These are phyloP conservation scores for Oidiodendron maius DNA, from an alignment of 495 filamentous ascomycete genomes.

Conservation along the genomic window DNA sequence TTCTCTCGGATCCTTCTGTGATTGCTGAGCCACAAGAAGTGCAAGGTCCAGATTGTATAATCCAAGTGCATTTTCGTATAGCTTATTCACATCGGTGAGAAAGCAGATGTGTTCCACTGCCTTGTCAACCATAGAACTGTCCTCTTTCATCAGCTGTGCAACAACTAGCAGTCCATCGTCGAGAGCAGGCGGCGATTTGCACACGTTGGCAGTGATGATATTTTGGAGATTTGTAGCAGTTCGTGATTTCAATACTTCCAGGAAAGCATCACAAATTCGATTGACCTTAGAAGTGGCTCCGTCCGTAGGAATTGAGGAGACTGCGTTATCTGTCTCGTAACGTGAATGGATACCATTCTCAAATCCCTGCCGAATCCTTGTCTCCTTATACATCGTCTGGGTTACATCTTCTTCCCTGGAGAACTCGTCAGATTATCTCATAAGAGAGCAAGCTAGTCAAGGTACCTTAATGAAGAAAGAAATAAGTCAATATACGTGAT, in stretches of 20 bases:
- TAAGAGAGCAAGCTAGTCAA: constrained; percentile 3
- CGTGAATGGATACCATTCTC: constrained; percentile 16
- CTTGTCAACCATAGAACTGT: constrained; percentile 65
- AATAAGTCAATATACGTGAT: constrained; percentile 86
- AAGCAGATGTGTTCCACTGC: constrained; percentile 97
- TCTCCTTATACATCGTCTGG: constrained; percentile 89
- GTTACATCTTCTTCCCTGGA: constrained; percentile 87
- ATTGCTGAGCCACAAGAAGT: constrained; percentile 87
- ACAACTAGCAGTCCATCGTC: constrained; percentile 79
- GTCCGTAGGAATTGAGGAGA: neutral
- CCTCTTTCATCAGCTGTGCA: constrained; percentile 61
- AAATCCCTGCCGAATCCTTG: constrained; percentile 31
- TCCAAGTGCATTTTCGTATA: constrained; percentile 89
- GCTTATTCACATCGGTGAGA: constrained; percentile 81
- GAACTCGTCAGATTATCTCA: constrained; percentile 16
- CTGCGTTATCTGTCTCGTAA: constrained; percentile 5
- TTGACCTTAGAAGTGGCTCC: constrained; percentile 62
- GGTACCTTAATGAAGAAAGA: constrained; percentile 79
- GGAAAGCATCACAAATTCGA: constrained; percentile 79
- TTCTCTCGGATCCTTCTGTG: constrained; percentile 91
- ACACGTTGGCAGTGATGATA: constrained; percentile 89
- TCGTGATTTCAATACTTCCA: constrained; percentile 56
- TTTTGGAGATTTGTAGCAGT: constrained; percentile 76
- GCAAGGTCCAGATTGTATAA: constrained; percentile 88
- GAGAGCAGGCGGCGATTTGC: constrained; percentile 84